Evolutionary conservation across 805 yeast species (phyloP), one percentile per base, ranked within the genome.

Genomic region (Candida verbasci): DNA sequence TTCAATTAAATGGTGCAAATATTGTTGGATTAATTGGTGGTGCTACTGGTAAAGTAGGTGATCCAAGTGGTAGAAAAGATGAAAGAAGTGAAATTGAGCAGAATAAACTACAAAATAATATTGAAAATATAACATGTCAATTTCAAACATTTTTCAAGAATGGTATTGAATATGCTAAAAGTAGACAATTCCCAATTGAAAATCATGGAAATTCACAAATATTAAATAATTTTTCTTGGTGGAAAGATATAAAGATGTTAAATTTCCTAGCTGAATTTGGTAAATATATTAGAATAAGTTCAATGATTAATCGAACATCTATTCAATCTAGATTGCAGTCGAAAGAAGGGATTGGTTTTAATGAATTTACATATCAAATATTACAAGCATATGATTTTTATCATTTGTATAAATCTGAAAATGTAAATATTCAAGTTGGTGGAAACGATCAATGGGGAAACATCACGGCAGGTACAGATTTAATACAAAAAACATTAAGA

Each of bases 361-460:
- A 91, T 52, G 98, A 93, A 60, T 93, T 93, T 55, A 75, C 95
- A 1, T 93, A 93, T 57, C 98, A 93, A 53, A 66, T 91, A 14
- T 62, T 93, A 38, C 98, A 93, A 58, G 97, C 96, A 0, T 93
- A 77, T 56, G 98, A 93, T 55, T 93, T 87, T 53, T 87, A 82
- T 71, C 87, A 89, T 53, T 62, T 93, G 40, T 78, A 77, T 63
- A 71, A 70, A 25, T 55, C 73, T 11, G 60, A 75, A 24, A 58
- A 66, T 3, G 89, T 89, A 29, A 68, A 70, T 29, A 60, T 88
- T 10, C 97, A 93, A 62, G 80, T 85, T 24, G 98, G 98, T 17
- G 98, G 98, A 5, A 88, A 85, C 53, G 98, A 93, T 56, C 98
- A 93, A 60, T 93, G 96, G 88, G 98, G 98, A 1, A 93, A 93